Base-by-base conservation (phyloP, 2,329 filamentous ascomycete genomes). In the Aureobasidium vineae region DNA sequence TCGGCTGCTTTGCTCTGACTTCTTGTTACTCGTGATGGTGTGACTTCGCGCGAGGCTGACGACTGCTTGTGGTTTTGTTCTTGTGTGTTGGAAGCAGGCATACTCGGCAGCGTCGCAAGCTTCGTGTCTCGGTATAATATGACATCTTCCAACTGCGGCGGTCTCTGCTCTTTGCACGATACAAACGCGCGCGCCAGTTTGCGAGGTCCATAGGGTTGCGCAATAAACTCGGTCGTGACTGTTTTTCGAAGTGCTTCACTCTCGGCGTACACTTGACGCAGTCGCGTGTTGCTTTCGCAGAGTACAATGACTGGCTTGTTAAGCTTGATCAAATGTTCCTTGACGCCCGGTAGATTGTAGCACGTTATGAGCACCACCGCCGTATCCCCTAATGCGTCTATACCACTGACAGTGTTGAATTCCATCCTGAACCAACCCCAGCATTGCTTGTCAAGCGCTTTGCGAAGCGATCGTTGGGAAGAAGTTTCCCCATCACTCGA, bases 261-360 rank as follows among this genome's bases (percentile, higher is more conserved):
- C 7, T 43, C 36, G 4, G 6, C 26, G 19, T 53, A 64, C 4
- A 13, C 38, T 5, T 53, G 36, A n/a, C 49, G 61, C 4, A 64
- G 28, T 7, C 23, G 21, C 8, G 8, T 19, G 19, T 16, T 49
- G 31, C 41, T 73, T 68, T 33, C 73, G 70, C 67, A 66, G 5
- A 68, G 57, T 6, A 68, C 43, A n/a, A 68, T 38, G 5, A 54
- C 21, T 16, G 63, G 67, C n/a, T 45, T 59, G 36, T 28, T 13
- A n/a, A 63, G 36, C 4, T 59, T 31, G 23, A 49, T 5, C 21
- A 66, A n/a, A 8, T 26, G 26, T 2, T 52, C 57, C 15, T 53
- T 53, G 21, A 63, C 16, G 2, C 15, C 38, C 1, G 56, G 41
- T n/a, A 49, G 26, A 1, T 38, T 49, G 13, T 23, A 21, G 21